phyloP scores from a whole-genome alignment of 306 rosid species.

The Betula pendula region DNA sequence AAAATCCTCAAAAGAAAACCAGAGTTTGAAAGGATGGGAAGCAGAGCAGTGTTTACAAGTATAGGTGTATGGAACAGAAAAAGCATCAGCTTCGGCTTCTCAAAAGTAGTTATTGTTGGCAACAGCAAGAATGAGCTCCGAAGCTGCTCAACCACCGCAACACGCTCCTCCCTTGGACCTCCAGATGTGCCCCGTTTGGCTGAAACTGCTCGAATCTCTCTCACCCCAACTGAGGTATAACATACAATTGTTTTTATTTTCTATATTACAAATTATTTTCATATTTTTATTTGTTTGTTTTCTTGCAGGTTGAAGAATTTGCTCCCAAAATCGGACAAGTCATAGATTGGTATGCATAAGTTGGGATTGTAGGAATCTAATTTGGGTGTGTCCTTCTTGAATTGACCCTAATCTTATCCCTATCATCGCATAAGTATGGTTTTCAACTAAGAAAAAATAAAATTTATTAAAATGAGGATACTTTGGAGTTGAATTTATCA shows the following conservation, averaged over 20 bases:
- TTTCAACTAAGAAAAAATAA: no score
- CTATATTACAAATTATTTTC: neutral
- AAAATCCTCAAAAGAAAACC: no score
- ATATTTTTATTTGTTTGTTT: neutral
- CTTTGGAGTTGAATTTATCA: no score
- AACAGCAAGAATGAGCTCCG: constrained; percentile 5
- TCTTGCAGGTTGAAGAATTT: constrained; percentile 62
- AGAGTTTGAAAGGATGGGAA: neutral
- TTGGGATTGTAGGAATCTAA: no score
- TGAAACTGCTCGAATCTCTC: constrained; percentile 74
- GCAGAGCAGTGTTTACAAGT: neutral
- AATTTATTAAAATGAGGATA: no score
- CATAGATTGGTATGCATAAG: constrained; percentile 75
- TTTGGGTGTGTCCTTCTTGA: no score
- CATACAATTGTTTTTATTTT: neutral
- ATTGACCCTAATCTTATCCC: no score
- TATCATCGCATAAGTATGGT: no score
- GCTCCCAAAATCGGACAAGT: constrained; percentile 80
- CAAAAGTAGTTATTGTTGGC: constrained; percentile 3
- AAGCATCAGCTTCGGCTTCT: constrained; percentile 4
- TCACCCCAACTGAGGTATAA: constrained; percentile 59
- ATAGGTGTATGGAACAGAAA: neutral
- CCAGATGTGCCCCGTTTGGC: constrained; percentile 71
- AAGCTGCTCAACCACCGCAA: constrained; percentile 32
- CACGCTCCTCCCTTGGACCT: constrained; percentile 53